Base-by-base conservation (phyloP, 495 filamentous ascomycete species). In the Massariosphaeria phaeospora region DNA sequence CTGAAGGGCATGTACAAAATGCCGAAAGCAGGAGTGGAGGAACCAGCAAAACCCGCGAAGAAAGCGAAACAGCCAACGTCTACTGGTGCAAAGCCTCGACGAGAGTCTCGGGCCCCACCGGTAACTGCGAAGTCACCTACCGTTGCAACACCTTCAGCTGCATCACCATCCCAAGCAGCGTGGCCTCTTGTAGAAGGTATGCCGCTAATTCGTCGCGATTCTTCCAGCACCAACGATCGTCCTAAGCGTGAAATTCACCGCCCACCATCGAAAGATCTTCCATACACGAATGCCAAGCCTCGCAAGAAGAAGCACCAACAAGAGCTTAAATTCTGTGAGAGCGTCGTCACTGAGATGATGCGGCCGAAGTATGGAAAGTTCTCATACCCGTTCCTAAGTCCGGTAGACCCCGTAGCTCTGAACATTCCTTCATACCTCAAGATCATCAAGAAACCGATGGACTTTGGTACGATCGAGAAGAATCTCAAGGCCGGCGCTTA, bases 381-480 rank as follows among this genome's bases (percentile, higher is more conserved):
- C 60, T 82, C 86, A 4, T 73, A 72, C 26, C 81, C 86, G 33
- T 98, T 98, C 71, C 72, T 86, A 61, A 68, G 71, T 3, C 87
- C 91, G 0, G 93, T 98, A 13, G 93, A 98, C 62, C 91, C 94
- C 0, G 91, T 96, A 20, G 91, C 90, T 3, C 72, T 96, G 52
- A 91, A 94, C 70, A 96, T 98, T 52, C 93, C 93, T 1, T 80
- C 84, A 15, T 98, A 98, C 65, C 89, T 90, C 67, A 89, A 84
- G 61, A 72, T 97, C 59, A 86, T 98, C 70, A 96, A 94, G 73
- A 86, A 89, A 64, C 93, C 93, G 1, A 98, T 97, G 93, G 93
- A 98, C 63, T 72, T 98, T 21, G 72, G 76, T 2, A 96, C 89
- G 9, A 82, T 94, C 60, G 70, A 75, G 47, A 71, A 74, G 43